Percentiles rank a stretch among this genome's conserved stretches.
Evolutionary conservation across 345 rosid species (phyloP).

Genomic region (Arabidopsis suecica): DNA sequence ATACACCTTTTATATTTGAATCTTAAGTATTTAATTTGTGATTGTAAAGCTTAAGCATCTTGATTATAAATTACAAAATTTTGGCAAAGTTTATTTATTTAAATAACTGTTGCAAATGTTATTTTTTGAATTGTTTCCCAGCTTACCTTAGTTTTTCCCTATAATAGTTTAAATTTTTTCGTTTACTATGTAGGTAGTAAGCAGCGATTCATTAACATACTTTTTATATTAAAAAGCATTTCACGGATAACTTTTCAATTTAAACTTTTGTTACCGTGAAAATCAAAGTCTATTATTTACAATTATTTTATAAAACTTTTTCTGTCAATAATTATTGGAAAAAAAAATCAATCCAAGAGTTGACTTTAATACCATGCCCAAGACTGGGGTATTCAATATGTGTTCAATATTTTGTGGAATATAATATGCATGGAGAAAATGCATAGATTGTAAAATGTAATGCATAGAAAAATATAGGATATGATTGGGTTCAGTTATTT

Average conservation of each 20-base stretch:
- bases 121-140: no score
- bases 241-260: not conserved
- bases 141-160: no score
- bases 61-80: no score
- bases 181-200: no score
- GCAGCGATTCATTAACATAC: no score
- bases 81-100: no score
- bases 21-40: not conserved
- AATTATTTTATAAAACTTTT: not conserved
- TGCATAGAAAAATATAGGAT: not conserved
- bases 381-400: not conserved
- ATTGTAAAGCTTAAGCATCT: no score
- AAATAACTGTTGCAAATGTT: no score
- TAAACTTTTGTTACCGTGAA: not conserved
- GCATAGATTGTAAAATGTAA: not conserved
- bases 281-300: not conserved
- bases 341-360: not conserved
- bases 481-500: conserved; percentile 11
- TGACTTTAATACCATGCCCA: conserved; percentile 1
- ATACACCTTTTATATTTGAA: not conserved
- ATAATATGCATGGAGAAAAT: not conserved
- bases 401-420: not conserved
- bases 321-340: no score
- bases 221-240: no score
- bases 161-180: no score